These are phyloP conservation scores for Coleophoma cylindrospora DNA, from an alignment of 2,329 filamentous ascomycete genomes.

Conservation along the genomic window DNA sequence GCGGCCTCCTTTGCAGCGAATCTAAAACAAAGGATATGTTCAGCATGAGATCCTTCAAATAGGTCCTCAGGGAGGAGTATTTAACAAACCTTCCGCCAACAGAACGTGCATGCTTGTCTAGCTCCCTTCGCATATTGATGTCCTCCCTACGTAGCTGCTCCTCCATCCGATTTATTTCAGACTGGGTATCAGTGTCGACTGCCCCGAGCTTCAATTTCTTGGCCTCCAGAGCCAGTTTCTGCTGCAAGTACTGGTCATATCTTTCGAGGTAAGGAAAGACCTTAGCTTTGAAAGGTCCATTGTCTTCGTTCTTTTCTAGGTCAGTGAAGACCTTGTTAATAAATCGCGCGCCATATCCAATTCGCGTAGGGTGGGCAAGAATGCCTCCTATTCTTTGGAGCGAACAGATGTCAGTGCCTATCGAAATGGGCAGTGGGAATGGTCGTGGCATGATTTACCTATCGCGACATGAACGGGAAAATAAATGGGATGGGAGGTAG, in stretches of 20 bases:
- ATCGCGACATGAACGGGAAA: not conserved
- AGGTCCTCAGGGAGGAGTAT: not conserved
- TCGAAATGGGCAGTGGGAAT: constrained; percentile 61
- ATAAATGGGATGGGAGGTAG: too few relatives aligned
- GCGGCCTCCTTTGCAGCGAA: constrained; percentile 68
- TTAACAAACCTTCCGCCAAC: constrained; percentile 14
- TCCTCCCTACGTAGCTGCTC: not conserved
- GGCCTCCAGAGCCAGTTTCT: not conserved
- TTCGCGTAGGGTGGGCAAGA: constrained; percentile 28
- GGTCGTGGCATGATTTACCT: constrained; percentile 20
- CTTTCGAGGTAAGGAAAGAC: not conserved
- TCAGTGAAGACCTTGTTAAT: constrained; percentile 8
- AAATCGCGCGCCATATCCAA: constrained; percentile 7
- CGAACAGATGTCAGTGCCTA: constrained; percentile 78
- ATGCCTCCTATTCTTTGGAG: constrained; percentile 60
- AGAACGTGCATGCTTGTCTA: constrained; percentile 9
- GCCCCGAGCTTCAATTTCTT: constrained; percentile 1
- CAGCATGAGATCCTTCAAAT: not conserved
- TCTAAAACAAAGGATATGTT: constrained; percentile 6
- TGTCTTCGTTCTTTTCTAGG: constrained; percentile 7
- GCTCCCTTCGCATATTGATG: not conserved
- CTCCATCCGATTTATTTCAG: not conserved
- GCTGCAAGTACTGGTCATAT: not conserved
- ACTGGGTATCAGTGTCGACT: not conserved
- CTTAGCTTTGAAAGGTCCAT: not conserved